A percentile compares a stretch with the other conserved stretches of the same genome.
Evolutionary conservation across 2,329 filamentous ascomycete genomes (phyloP).

Genomic region (Aspergillus tamarii): DNA sequence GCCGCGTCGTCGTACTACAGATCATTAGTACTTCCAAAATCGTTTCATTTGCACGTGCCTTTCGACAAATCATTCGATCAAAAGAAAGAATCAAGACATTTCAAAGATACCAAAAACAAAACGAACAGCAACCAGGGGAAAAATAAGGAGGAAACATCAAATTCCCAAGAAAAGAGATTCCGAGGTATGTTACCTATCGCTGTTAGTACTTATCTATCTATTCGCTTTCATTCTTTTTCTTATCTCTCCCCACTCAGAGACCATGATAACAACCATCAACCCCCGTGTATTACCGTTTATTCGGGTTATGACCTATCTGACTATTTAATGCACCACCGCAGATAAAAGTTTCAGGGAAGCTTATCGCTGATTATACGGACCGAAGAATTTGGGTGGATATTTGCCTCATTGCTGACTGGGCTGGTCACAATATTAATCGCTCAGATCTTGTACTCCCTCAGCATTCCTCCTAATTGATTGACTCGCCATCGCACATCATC

Average conservation of each 20-base stretch:
- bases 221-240: constrained; percentile 14
- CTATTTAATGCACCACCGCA: constrained; percentile 20
- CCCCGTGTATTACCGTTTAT: constrained; percentile 11
- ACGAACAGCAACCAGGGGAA: background rate
- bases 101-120: background rate
- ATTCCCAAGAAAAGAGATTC: background rate
- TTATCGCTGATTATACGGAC: constrained; percentile 24
- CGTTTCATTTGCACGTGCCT: constrained; percentile 10
- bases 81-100: constrained; percentile 3
- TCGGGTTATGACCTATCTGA: constrained; percentile 25
- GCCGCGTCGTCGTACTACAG: constrained; percentile 17
- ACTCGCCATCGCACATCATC: constrained; percentile 14
- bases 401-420: constrained; percentile 21
- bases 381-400: constrained; percentile 20
- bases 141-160: background rate
- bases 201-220: background rate
- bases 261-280: constrained; percentile 24
- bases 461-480: constrained; percentile 16
- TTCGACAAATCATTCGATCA: background rate
- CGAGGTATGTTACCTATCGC: constrained; percentile 13
- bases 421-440: constrained; percentile 13
- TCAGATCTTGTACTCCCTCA: constrained; percentile 19
- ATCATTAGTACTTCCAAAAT: constrained; percentile 7
- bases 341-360: constrained; percentile 21
- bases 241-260: constrained; percentile 31